Percentiles rank a stretch among this genome's conserved stretches.
Evolutionary conservation across 225 moss, liverwort and hornwort species (phyloP).

Genomic region (Bryum argenteum): DNA sequence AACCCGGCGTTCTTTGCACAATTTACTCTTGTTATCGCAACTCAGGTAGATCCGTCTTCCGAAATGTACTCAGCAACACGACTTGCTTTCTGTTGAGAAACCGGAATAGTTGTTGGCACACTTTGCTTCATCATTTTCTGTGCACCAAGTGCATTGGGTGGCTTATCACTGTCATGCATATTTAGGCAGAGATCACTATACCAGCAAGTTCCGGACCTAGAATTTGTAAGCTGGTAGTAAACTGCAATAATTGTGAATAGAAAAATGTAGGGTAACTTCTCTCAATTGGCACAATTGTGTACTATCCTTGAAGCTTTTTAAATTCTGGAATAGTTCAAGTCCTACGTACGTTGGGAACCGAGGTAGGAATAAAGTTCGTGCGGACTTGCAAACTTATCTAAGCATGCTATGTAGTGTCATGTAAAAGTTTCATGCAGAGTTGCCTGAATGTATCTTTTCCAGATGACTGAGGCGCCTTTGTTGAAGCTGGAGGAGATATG

Average conservation of each 20-base stretch:
- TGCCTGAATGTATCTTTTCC: constrained; percentile 20
- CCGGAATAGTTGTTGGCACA: neutral
- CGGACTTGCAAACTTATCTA: constrained; percentile 12
- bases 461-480: constrained; percentile 90
- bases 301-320: neutral
- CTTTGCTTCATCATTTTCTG: neutral
- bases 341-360: neutral
- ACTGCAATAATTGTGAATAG: too few relatives aligned
- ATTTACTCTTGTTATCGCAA: constrained; percentile 94
- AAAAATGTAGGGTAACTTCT: neutral
- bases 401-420: neutral
- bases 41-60: constrained; percentile 57
- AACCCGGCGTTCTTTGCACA: constrained; percentile 87
- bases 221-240: neutral
- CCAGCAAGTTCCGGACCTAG: neutral
- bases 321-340: neutral
- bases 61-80: neutral
- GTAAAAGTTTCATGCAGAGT: constrained; percentile 8
- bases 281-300: neutral
- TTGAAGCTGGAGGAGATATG: constrained; percentile 94
- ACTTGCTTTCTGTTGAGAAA: neutral
- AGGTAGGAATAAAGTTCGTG: neutral
- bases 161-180: constrained; percentile 15
- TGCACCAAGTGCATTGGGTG: neutral
- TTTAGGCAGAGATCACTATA: neutral